Evolutionary conservation across 106 monocot genomes (phyloP).

Genomic region (Dendrobium huoshanense): DNA sequence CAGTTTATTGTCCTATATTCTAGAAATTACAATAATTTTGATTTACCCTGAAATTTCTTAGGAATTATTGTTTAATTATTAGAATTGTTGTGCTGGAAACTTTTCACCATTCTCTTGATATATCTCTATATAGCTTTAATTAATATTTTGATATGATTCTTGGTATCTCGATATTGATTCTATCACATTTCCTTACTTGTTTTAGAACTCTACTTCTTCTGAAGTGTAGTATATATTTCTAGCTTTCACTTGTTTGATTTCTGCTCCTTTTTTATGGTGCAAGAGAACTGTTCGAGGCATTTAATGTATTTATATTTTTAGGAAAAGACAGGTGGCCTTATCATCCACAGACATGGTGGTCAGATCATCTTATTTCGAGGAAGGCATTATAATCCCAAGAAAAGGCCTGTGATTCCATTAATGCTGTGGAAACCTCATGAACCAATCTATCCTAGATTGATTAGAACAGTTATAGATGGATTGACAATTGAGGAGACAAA

Average conservation of each 20-base stretch:
- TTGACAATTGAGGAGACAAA: conserved; percentile 84
- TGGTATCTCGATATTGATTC: not conserved
- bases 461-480: conserved; percentile 83
- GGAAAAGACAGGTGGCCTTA: conserved; percentile 85
- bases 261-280: not conserved
- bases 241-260: not conserved
- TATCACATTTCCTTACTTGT: not conserved
- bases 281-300: not conserved
- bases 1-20: too few species aligned
- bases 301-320: conserved; percentile 29
- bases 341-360: conserved; percentile 79
- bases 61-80: too few species aligned
- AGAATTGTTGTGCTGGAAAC: too few species aligned
- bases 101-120: too few species aligned
- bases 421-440: conserved; percentile 99
- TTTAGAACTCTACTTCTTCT: not conserved
- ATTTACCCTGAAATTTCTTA: too few species aligned
- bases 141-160: not conserved
- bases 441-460: conserved; percentile 85
- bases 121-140: too few species aligned
- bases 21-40: too few species aligned
- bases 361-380: conserved; percentile 89
- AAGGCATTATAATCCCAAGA: conserved; percentile 81
- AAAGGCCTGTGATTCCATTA: conserved; percentile 79
- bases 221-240: not conserved